Evolutionary conservation across 148 eudicot genomes (phyloP), one percentile per base, ranked within the genome.

Genomic region (Cornus kousa): DNA sequence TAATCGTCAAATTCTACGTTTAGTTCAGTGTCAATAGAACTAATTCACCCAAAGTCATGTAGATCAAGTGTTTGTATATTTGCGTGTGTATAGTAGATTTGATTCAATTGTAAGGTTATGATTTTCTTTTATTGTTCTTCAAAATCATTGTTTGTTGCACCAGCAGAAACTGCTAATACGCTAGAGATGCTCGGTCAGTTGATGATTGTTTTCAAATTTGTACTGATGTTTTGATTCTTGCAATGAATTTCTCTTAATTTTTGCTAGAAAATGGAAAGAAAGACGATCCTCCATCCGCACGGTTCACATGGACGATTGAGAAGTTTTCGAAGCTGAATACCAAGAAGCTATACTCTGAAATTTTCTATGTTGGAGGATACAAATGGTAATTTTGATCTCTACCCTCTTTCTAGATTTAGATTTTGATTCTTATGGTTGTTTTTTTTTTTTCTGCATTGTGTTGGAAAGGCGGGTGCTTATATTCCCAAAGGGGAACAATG

Each of bases 401-500:
- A 9, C 1, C 1, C 11, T 70, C 32, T 66, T 53, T 22, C 20
- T 5, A 68, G 66, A 6, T 60, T 48, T 50, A 22, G 24, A 1
- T 39, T 24, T 9, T 13, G 3, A 39, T 17, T 1, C 9, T 35
- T 12, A n/a, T 39, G 43, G 59, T 72, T 68, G 7, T 3, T 4
- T 1, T 62, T 62, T 17, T 43, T 5, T n/a, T 62, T 50, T 23
- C 73, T 74, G 67, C 14, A 32, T 60, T 80, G 46, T n/a, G n/a
- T 82, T n/a, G 60, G 75, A 80, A 35, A 96, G 99, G 99, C 92
- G 99, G 76, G 89, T 96, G 68, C 90, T 93, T 59, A 89, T 92
- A 32, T 96, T 96, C 75, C 99, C 99, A 0, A 96, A 93, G 74
- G 99, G 99, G 35, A 96, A 96, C 77, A 96, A 96, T 78, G 98